Evolutionary conservation across 306 rosid genomes (phyloP).

Genomic region (Astragalus membranaceus): DNA sequence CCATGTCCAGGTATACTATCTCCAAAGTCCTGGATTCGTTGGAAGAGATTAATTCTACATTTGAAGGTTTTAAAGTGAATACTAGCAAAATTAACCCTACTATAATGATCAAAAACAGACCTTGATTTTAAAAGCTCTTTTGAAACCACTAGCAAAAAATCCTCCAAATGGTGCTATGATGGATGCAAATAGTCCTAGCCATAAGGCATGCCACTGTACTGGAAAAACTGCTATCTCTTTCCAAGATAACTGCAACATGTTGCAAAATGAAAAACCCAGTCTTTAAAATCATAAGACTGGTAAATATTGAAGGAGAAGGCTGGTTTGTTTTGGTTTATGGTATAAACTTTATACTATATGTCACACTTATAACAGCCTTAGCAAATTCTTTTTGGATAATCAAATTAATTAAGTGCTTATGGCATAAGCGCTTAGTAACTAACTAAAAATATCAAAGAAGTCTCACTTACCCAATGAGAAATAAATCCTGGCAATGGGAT

Average conservation of each 20-base stretch:
- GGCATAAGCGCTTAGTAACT: no score
- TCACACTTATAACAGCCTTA: not conserved
- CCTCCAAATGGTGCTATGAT: constrained; percentile 99
- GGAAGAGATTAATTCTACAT: constrained; percentile 12
- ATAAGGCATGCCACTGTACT: constrained; percentile 93
- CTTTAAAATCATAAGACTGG: constrained; percentile 2
- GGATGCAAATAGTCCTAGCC: constrained; percentile 87
- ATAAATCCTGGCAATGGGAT: constrained; percentile 54
- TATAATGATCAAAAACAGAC: constrained; percentile 29
- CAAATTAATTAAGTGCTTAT: no score
- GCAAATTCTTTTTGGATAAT: not conserved
- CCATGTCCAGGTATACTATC: constrained; percentile 98
- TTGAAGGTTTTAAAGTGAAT: constrained; percentile 2
- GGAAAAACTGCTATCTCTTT: constrained; percentile 67
- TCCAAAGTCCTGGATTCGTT: constrained; percentile 77
- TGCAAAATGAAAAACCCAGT: not conserved
- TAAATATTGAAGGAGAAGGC: not conserved
- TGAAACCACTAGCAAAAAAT: constrained; percentile 96
- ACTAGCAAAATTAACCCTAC: not conserved
- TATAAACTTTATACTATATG: not conserved
- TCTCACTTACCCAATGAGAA: constrained; percentile 57
- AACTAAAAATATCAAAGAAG: not conserved
- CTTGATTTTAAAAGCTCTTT: constrained; percentile 97
- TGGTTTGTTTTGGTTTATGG: no score
- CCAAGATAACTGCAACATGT: constrained; percentile 52